phyloP scores from a whole-genome alignment of 768 basidiomycete species.

The Nevesoporus exiguus region DNA sequence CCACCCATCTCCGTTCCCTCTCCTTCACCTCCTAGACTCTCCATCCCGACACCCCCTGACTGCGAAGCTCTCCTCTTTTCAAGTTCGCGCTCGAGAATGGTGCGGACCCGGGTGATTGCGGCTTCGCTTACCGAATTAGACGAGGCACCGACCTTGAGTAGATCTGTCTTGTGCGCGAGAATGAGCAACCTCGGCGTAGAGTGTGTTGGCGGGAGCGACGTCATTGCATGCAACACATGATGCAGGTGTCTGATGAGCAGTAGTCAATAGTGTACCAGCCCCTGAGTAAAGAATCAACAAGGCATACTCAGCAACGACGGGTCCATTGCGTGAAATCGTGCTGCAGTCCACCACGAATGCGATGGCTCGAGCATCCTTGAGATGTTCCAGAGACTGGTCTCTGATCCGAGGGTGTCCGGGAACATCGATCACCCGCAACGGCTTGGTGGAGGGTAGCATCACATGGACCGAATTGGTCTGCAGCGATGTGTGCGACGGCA shows the following conservation, averaged over 20 bases:
- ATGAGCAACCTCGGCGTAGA: conserved; percentile 57
- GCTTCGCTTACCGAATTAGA: conserved; percentile 39
- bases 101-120: conserved; percentile 67
- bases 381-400: conserved; percentile 65
- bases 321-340: conserved; percentile 71
- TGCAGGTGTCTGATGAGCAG: conserved; percentile 61
- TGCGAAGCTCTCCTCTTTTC: conserved; percentile 71
- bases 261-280: conserved; percentile 1
- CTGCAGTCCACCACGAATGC: conserved; percentile 81
- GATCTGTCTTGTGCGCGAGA: conserved; percentile 74
- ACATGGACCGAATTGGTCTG: conserved; percentile 62
- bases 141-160: conserved; percentile 48
- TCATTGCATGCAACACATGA: conserved; percentile 61
- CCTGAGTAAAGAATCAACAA: background rate
- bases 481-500: conserved; percentile 73
- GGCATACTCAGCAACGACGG: conserved; percentile 74
- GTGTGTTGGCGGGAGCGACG: conserved; percentile 70
- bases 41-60: conserved; percentile 62
- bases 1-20: conserved; percentile 66
- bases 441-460: conserved; percentile 40
- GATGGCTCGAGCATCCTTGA: conserved; percentile 59
- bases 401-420: conserved; percentile 85
- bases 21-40: conserved; percentile 70
- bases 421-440: conserved; percentile 62
- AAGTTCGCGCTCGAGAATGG: conserved; percentile 79